These are phyloP conservation scores for Hygrophorus russula DNA, from an alignment of 768 basidiomycete genomes.

Conservation along the genomic window DNA sequence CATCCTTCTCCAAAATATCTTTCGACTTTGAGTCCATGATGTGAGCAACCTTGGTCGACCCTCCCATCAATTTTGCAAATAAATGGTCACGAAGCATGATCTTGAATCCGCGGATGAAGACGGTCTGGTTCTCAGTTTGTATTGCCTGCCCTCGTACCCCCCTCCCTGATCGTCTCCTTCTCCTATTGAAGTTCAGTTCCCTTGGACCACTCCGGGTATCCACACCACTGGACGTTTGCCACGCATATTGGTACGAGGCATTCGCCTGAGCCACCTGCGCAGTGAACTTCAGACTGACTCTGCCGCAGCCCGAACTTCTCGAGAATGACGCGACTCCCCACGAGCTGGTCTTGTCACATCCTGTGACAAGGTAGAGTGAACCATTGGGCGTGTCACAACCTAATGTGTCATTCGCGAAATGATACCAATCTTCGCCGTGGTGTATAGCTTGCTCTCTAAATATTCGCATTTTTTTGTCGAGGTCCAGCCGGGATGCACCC, in stretches of 20 bases:
- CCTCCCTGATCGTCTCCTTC: no score
- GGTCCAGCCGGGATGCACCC: slow-evolving; percentile 17
- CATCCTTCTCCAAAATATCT: background rate
- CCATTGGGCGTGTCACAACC: slow-evolving; percentile 14
- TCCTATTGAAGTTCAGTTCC: no score
- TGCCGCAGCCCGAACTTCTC: background rate
- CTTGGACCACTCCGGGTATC: background rate
- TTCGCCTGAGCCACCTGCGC: slow-evolving; percentile 5
- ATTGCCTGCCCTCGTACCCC: background rate
- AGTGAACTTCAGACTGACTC: slow-evolving; percentile 11
- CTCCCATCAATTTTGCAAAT: background rate
- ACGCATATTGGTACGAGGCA: slow-evolving; percentile 7
- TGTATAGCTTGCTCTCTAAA: slow-evolving; percentile 17
- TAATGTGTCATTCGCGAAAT: slow-evolving; percentile 15
- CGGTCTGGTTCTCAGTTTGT: slow-evolving; percentile 13
- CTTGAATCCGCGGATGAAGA: slow-evolving; percentile 20
- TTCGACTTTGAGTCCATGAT: background rate
- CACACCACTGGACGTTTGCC: slow-evolving; percentile 4
- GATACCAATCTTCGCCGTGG: slow-evolving; percentile 20
- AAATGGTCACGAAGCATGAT: background rate
- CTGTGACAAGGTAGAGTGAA: slow-evolving; percentile 22
- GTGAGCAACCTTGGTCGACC: background rate
- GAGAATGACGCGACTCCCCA: slow-evolving; percentile 19
- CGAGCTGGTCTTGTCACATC: slow-evolving; percentile 14
- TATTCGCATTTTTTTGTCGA: slow-evolving; percentile 12